These are phyloP conservation scores for Xylariaceae sp. DNA, from an alignment of 2,329 filamentous ascomycete genomes.

Conservation along the genomic window DNA sequence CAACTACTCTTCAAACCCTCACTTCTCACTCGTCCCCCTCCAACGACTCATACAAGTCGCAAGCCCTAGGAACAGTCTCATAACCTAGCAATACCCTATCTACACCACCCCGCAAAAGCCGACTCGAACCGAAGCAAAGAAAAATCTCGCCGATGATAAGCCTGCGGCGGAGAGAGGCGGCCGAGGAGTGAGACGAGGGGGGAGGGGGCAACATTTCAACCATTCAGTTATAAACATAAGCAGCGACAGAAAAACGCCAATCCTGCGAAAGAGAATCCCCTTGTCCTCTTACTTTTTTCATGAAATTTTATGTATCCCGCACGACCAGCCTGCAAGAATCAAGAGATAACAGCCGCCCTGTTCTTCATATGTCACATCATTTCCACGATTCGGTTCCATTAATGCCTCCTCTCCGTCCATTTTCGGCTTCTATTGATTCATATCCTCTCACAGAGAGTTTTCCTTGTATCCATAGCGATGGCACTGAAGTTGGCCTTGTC, in stretches of 20 bases:
- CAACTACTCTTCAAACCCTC: too few species aligned
- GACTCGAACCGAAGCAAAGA: too few species aligned
- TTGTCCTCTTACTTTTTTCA: background rate
- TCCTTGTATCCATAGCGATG: background rate
- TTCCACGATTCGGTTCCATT: background rate
- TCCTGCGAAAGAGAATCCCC: background rate
- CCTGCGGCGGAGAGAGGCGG: background rate
- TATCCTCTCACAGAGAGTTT: conserved; percentile 7
- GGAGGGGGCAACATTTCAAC: background rate
- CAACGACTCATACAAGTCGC: too few species aligned
- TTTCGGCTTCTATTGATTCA: background rate
- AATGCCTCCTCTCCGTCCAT: background rate
- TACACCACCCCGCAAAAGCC: too few species aligned
- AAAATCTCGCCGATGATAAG: too few species aligned
- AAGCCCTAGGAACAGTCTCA: too few species aligned
- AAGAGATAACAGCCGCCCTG: background rate
- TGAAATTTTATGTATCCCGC: background rate
- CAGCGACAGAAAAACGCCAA: background rate
- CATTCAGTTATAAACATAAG: background rate
- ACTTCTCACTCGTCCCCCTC: too few species aligned
- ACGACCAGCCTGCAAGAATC: background rate
- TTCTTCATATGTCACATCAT: conserved; percentile 1
- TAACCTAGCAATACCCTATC: too few species aligned
- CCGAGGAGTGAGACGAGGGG: background rate
- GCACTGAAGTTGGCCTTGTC: background rate